Percentiles rank a stretch among this genome's conserved stretches.
Evolutionary conservation across 2,329 filamentous ascomycete genomes (phyloP).

Genomic region (Trichoderma sp.): DNA sequence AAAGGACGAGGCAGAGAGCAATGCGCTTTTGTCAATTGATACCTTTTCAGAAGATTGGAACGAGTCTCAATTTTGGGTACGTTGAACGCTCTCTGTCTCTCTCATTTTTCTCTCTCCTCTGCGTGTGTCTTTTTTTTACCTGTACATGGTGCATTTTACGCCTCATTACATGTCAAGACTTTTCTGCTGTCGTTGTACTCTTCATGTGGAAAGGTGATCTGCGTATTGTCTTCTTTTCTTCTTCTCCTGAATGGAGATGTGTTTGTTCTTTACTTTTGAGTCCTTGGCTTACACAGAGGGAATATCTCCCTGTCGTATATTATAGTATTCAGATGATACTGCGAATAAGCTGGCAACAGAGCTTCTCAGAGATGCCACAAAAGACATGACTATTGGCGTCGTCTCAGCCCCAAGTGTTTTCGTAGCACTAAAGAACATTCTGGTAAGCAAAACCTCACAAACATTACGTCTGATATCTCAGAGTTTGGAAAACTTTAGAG

Average conservation of each 20-base stretch:
- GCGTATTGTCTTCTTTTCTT: background rate
- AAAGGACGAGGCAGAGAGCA: conserved; percentile 62
- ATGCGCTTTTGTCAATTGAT: conserved; percentile 62
- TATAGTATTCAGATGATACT: conserved; percentile 72
- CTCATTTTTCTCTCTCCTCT: background rate
- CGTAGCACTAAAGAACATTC: conserved; percentile 72
- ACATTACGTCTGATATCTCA: background rate
- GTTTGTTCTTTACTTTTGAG: background rate
- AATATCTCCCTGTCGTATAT: too few relatives aligned
- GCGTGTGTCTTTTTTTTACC: background rate
- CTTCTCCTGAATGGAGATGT: background rate
- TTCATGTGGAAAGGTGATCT: too few relatives aligned
- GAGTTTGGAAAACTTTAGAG: too few relatives aligned
- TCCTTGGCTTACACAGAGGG: background rate
- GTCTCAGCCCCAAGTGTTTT: conserved; percentile 79
- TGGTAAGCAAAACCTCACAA: conserved; percentile 49
- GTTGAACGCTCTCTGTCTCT: conserved; percentile 32
- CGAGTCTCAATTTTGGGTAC: conserved; percentile 80
- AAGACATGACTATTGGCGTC: conserved; percentile 65
- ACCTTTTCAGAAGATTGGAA: conserved; percentile 82
- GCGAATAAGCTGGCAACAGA: conserved; percentile 66
- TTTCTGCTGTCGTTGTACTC: too few relatives aligned
- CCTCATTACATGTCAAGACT: background rate
- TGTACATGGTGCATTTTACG: background rate
- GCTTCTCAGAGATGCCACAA: conserved; percentile 64